These are phyloP conservation scores for Neofusicoccum umdonicola DNA, from an alignment of 2,329 filamentous ascomycete species.

Conservation along the genomic window DNA sequence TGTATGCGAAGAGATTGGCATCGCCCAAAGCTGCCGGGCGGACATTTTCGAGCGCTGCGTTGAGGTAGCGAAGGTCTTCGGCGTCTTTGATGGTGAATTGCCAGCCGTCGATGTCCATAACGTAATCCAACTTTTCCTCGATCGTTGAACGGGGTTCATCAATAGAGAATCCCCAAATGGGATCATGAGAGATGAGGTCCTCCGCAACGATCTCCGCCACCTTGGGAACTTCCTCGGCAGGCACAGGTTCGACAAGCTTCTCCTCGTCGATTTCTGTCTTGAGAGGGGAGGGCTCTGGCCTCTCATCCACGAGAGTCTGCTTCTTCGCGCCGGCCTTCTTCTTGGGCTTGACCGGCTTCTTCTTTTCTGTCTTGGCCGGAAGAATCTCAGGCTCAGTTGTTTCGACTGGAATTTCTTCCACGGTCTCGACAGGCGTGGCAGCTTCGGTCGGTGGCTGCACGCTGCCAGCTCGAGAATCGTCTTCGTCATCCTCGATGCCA, in stretches of 20 bases:
- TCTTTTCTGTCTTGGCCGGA: constrained; percentile 33
- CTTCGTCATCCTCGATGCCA: constrained; percentile 57
- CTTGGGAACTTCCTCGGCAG: constrained; percentile 32
- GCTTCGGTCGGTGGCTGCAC: constrained; percentile 48
- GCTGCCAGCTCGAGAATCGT: constrained; percentile 38
- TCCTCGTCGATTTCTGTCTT: constrained; percentile 38
- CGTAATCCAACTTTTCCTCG: constrained; percentile 61
- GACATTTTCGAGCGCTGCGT: constrained; percentile 49
- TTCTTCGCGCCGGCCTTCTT: constrained; percentile 69
- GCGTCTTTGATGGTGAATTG: constrained; percentile 67
- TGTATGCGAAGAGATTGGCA: constrained; percentile 65
- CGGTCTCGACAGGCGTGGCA: constrained; percentile 44
- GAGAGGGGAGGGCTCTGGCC: constrained; percentile 44
- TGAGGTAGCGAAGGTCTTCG: constrained; percentile 61
- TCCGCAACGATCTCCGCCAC: constrained; percentile 29
- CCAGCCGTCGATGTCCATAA: constrained; percentile 70
- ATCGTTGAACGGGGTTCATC: constrained; percentile 62
- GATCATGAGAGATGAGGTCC: constrained; percentile 22
- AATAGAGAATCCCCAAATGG: constrained; percentile 56
- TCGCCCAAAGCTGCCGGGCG: constrained; percentile 54
- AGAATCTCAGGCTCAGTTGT: constrained; percentile 32
- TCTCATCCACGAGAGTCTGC: constrained; percentile 67
- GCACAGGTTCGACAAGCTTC: not conserved
- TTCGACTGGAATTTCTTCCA: constrained; percentile 32
- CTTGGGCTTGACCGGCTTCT: constrained; percentile 59